These are phyloP conservation scores for Lasiosphaeriaceae sp. DNA, from an alignment of 495 filamentous ascomycete genomes.

Conservation along the genomic window DNA sequence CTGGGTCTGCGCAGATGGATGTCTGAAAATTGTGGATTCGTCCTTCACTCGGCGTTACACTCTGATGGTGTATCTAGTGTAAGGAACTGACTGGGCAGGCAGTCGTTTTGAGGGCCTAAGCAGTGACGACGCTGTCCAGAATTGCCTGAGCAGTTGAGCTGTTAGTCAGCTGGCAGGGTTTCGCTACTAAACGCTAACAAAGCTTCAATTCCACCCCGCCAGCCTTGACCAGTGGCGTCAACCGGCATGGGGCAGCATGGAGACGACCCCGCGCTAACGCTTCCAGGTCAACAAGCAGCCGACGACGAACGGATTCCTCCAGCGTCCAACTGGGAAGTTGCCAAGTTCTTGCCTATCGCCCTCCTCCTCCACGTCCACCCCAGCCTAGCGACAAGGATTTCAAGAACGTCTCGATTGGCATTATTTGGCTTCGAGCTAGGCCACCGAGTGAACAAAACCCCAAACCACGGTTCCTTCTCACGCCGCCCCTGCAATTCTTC, in stretches of 20 bases:
- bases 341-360: background rate
- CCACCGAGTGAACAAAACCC: no score
- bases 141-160: background rate
- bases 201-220: background rate
- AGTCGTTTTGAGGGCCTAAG: background rate
- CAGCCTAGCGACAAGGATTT: background rate
- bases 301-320: background rate
- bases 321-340: background rate
- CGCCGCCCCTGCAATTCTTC: no score
- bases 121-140: background rate
- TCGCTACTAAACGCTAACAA: slow-evolving; percentile 10
- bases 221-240: slow-evolving; percentile 16
- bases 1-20: background rate
- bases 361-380: background rate
- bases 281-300: slow-evolving; percentile 23
- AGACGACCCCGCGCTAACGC: slow-evolving; percentile 25
- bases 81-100: background rate
- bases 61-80: no score
- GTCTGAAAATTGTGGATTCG: background rate
- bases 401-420: background rate
- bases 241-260: slow-evolving; percentile 5
- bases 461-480: no score
- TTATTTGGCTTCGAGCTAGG: background rate
- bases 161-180: background rate
- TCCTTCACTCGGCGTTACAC: background rate